Base-by-base conservation (phyloP, 116 monocot species). In the Dioscorea cayenensis region DNA sequence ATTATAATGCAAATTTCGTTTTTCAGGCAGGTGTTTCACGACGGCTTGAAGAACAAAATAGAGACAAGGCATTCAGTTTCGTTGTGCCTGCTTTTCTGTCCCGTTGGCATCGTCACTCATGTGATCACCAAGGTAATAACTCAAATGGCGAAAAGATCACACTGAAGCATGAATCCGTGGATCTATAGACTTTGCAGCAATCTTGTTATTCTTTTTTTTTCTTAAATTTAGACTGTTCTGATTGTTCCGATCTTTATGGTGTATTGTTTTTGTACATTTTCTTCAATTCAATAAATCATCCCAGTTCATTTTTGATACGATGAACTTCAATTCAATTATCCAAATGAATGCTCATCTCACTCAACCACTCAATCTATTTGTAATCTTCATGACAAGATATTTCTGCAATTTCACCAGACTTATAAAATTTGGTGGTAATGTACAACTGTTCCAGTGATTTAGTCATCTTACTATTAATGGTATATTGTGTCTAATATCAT, bases 61-160 rank as follows among this genome's bases (percentile, higher is more conserved):
- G 93, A 93, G 77, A 97, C 93, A 14, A 73, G 90, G 21, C 93
- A 97, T 84, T 97, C 97, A 1, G 75, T 97, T 55, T 92, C 83
- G 5, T 51, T 97, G 36, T 97, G 97, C 76, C 84, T 97, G 50
- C 83, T 97, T 38, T 97, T 90, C 71, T 90, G 92, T 63, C 93
- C 97, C 22, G 63, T 97, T 73, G 93, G 97, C 10, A 86, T 97
- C 60, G 52, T 75, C 28, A 59, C 73, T 65, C 97, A 97, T 84
- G 70, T 38, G 43, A 37, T 93, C 35, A 97, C 93, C 22, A 97
- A 93, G 78, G 43, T 79, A 63, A 19, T 95, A 72, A 83, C 69
- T 2, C 51, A 73, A 32, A 63, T 35, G 14, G 49, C 58, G 11
- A 70, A 48, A 68, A 16, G 55, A n/a, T 19, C 55, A 18, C 55